phyloP scores from a whole-genome alignment of 257 asterid genomes.

The Gynochthodes officinalis region DNA sequence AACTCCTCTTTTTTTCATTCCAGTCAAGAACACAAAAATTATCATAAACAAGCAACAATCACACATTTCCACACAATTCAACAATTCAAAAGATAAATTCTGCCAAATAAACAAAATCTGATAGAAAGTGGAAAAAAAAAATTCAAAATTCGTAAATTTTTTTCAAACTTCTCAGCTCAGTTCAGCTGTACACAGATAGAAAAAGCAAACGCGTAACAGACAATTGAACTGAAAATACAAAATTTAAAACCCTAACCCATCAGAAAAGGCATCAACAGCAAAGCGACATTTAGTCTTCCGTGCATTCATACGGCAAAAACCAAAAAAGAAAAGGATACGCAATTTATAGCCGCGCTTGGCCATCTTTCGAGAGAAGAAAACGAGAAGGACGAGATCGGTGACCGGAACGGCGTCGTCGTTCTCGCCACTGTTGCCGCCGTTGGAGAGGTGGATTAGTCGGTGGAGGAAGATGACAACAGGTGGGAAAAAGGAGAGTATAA shows the following conservation, averaged over 20 bases:
- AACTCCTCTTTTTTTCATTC: constrained; percentile 74
- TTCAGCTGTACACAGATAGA: not conserved
- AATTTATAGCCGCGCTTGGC: constrained; percentile 91
- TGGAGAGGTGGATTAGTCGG: constrained; percentile 21
- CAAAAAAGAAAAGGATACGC: constrained; percentile 67
- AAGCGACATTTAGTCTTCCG: not conserved
- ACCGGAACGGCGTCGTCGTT: constrained; percentile 14
- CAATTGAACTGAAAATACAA: not conserved
- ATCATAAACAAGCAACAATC: constrained; percentile 2
- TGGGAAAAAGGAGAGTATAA: constrained; percentile 14
- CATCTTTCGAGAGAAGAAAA: constrained; percentile 37
- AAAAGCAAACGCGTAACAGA: not conserved
- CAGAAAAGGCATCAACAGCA: not conserved
- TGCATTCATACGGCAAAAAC: not conserved
- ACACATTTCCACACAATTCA: constrained; percentile 1
- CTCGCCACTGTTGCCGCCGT: constrained; percentile 10
- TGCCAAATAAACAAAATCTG: not conserved
- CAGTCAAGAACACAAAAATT: constrained; percentile 55
- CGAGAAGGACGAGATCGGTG: constrained; percentile 10
- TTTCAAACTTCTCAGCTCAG: not conserved
- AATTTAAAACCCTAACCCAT: not conserved
- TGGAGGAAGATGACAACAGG: constrained; percentile 23
- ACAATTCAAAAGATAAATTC: not conserved
- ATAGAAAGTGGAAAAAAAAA: not conserved
- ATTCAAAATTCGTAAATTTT: not conserved